Evolutionary conservation across 2,329 filamentous ascomycete species (phyloP).

Genomic region (Knufia petricola): DNA sequence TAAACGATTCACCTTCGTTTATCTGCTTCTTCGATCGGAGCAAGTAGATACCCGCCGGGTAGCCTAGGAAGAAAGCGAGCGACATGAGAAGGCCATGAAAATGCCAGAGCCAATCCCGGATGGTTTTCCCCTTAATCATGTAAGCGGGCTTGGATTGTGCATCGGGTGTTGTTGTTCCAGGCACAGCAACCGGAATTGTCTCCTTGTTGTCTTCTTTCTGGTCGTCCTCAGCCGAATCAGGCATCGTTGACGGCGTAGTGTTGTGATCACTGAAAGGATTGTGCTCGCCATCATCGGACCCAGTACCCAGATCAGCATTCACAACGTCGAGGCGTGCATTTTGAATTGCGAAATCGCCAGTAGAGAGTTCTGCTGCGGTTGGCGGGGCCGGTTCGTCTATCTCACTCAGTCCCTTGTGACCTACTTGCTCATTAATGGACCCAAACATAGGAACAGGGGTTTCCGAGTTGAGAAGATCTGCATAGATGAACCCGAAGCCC

Average conservation of each 20-base stretch:
- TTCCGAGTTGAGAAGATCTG: constrained; percentile 18
- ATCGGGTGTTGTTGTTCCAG: constrained; percentile 10
- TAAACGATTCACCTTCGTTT: constrained; percentile 19
- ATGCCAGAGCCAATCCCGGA: constrained; percentile 23
- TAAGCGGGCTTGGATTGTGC: constrained; percentile 1
- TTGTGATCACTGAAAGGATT: constrained; percentile 9
- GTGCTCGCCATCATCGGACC: neutral
- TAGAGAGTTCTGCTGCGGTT: constrained; percentile 18
- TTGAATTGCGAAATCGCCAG: constrained; percentile 14
- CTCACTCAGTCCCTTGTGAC: constrained; percentile 19
- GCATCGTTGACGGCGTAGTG: constrained; percentile 5
- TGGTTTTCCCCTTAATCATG: constrained; percentile 1
- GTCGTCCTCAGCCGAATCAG: neutral
- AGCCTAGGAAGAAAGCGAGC: constrained; percentile 29
- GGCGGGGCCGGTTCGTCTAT: constrained; percentile 16
- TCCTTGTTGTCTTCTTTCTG: neutral
- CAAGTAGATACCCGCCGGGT: constrained; percentile 29
- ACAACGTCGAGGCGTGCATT: constrained; percentile 9
- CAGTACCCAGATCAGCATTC: constrained; percentile 5
- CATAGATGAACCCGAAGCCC: constrained; percentile 21
- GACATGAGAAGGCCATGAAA: constrained; percentile 29
- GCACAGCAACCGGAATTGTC: neutral
- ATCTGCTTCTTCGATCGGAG: constrained; percentile 31
- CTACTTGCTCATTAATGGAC: constrained; percentile 16
- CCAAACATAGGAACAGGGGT: constrained; percentile 19